These are phyloP conservation scores for Vitis rotundifolia DNA, from an alignment of 164 flowering plant genomes.

Conservation along the genomic window DNA sequence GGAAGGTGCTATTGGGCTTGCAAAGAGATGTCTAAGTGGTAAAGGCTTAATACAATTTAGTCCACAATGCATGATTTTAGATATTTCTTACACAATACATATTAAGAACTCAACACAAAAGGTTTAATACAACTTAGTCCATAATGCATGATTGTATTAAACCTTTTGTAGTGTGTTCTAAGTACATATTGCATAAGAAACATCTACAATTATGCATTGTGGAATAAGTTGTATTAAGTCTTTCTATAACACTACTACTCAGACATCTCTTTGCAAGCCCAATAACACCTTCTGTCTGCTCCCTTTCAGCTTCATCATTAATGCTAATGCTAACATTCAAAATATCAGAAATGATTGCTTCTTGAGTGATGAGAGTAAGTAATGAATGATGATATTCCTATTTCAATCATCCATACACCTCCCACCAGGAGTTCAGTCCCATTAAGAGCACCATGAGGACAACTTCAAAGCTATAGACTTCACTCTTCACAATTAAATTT, in stretches of 20 bases:
- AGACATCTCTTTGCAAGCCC: conserved; percentile 2
- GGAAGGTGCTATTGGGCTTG: not conserved
- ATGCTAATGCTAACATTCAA: not conserved
- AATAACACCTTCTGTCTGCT: not conserved
- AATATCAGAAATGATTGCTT: not conserved
- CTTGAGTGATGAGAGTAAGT: not conserved
- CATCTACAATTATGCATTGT: too few relatives aligned
- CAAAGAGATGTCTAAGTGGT: not conserved
- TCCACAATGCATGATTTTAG: too few relatives aligned
- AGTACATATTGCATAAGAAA: not conserved
- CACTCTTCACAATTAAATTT: too few relatives aligned
- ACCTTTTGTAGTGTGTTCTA: too few relatives aligned
- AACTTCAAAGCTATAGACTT: too few relatives aligned
- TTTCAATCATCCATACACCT: not conserved
- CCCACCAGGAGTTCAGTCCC: not conserved
- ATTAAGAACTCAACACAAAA: too few relatives aligned
- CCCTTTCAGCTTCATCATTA: conserved; percentile 1
- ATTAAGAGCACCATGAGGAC: too few relatives aligned
- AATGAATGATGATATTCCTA: not conserved
- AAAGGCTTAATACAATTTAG: not conserved
- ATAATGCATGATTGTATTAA: too few relatives aligned
- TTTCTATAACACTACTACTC: not conserved
- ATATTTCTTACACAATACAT: too few relatives aligned
- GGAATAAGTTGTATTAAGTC: not conserved
- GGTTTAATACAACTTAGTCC: too few relatives aligned